phyloP scores from a whole-genome alignment of 1,139 yeast species.

The Spathaspora sp. region DNA sequence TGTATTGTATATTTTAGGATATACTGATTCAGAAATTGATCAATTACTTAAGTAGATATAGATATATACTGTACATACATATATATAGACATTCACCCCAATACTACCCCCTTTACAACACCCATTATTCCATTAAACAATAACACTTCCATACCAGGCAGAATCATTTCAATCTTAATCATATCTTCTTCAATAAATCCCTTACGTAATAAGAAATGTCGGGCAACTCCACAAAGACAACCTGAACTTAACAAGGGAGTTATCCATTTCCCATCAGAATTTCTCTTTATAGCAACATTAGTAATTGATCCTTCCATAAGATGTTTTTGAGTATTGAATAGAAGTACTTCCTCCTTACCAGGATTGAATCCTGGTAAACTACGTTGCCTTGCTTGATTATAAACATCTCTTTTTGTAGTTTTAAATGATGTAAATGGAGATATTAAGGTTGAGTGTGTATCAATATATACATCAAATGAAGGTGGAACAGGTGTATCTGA shows the following conservation, averaged over 20 bases:
- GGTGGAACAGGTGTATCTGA: conserved; percentile 14
- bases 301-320: conserved; percentile 86
- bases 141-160: conserved; percentile 63
- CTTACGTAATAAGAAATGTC: conserved; percentile 62
- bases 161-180: conserved; percentile 44
- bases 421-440: conserved; percentile 88
- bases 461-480: conserved; percentile 64
- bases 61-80: neutral
- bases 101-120: conserved; percentile 61
- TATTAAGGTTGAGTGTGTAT: conserved; percentile 49
- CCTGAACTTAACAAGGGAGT: conserved; percentile 81
- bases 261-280: conserved; percentile 55
- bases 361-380: conserved; percentile 36
- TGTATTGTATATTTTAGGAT: conserved; percentile 79
- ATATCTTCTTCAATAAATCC: conserved; percentile 56
- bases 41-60: conserved; percentile 21
- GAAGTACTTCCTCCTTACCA: conserved; percentile 62
- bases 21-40: conserved; percentile 55
- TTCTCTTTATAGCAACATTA: conserved; percentile 65
- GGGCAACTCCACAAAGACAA: conserved; percentile 81
- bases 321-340: conserved; percentile 59
- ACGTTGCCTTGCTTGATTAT: conserved; percentile 60
- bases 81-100: conserved; percentile 10
- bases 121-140: conserved; percentile 86
- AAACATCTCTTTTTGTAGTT: conserved; percentile 71